Percentiles rank a stretch among this genome's conserved stretches.
phyloP scores from a whole-genome alignment of 805 yeast species.

The Maudiozyma serrabonitensis region DNA sequence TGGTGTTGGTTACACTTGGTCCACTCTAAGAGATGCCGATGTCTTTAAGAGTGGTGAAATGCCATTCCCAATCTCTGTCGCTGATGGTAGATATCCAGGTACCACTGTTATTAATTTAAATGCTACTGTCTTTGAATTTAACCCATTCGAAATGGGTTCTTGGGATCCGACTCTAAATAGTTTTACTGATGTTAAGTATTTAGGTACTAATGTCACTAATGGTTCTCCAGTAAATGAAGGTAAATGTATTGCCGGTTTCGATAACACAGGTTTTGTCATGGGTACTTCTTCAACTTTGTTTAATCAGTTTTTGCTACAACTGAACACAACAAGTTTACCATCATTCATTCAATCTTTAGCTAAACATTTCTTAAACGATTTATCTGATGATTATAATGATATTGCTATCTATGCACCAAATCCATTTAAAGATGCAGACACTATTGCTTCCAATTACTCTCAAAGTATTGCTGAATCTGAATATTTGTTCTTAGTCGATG shows the following conservation, averaged over 20 bases:
- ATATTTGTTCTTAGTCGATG: constrained; percentile 51
- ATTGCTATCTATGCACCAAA: constrained; percentile 66
- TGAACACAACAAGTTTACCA: constrained; percentile 39
- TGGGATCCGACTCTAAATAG: constrained; percentile 72
- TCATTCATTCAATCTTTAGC: constrained; percentile 33
- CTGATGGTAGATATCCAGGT: constrained; percentile 59
- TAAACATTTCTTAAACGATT: constrained; percentile 35
- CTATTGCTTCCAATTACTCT: constrained; percentile 24
- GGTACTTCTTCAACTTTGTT: constrained; percentile 80
- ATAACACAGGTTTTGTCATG: constrained; percentile 71
- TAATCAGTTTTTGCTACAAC: constrained; percentile 51
- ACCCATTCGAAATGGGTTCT: constrained; percentile 71
- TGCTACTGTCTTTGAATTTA: constrained; percentile 57
- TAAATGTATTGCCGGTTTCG: constrained; percentile 58
- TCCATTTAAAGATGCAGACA: constrained; percentile 46
- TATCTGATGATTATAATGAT: constrained; percentile 47
- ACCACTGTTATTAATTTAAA: constrained; percentile 46
- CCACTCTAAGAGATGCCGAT: constrained; percentile 48
- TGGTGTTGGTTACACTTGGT: constrained; percentile 54
- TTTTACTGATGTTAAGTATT: constrained; percentile 56
- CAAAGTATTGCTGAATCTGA: constrained; percentile 33
- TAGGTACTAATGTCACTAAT: constrained; percentile 55
- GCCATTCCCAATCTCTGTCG: constrained; percentile 65
- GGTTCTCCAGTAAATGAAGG: constrained; percentile 43
- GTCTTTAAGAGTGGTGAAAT: constrained; percentile 50